Conservation (phyloP, 352 stramenopile species). For the Pythium volutum region DNA sequence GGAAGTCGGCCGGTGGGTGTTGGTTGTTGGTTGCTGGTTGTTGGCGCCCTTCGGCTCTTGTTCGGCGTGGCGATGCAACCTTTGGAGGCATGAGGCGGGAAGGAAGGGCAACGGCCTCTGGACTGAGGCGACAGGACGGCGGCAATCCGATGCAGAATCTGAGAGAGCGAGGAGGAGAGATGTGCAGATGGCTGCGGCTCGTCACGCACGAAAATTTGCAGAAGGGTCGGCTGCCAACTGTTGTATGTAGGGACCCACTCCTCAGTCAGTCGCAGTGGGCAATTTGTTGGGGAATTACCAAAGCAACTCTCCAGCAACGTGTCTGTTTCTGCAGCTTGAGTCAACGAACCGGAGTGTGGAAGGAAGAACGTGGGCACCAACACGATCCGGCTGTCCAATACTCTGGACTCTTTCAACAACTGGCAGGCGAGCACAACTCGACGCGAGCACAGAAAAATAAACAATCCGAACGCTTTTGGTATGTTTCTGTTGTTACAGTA, state of each 20-base stretch:
- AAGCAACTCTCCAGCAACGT: constrained; percentile 11
- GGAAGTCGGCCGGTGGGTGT: not conserved
- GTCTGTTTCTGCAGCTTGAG: constrained; percentile 14
- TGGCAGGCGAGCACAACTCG: too few relatives aligned
- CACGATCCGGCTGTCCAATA: constrained; percentile 2
- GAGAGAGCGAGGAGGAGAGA: not conserved
- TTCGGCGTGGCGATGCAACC: constrained; percentile 8
- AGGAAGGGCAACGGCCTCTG: constrained; percentile 4
- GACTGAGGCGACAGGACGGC: constrained; percentile 17
- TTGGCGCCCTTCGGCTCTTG: not conserved
- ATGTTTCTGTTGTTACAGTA: not conserved
- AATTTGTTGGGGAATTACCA: not conserved
- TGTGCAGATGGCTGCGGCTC: constrained; percentile 12
- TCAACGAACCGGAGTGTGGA: not conserved
- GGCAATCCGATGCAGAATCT: not conserved
- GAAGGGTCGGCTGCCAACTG: constrained; percentile 16
- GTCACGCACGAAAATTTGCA: constrained; percentile 31
- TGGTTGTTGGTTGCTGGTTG: not conserved
- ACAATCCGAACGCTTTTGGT: too few relatives aligned
- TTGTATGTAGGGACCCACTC: not conserved
- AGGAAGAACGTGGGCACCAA: not conserved
- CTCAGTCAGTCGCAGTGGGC: not conserved
- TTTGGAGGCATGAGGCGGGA: constrained; percentile 14
- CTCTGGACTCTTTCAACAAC: not conserved
- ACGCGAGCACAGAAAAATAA: too few relatives aligned